Evolutionary conservation across 2,329 filamentous ascomycete species (phyloP), one percentile per base, ranked within the genome.

Genomic region (Colletotrichum sp.): DNA sequence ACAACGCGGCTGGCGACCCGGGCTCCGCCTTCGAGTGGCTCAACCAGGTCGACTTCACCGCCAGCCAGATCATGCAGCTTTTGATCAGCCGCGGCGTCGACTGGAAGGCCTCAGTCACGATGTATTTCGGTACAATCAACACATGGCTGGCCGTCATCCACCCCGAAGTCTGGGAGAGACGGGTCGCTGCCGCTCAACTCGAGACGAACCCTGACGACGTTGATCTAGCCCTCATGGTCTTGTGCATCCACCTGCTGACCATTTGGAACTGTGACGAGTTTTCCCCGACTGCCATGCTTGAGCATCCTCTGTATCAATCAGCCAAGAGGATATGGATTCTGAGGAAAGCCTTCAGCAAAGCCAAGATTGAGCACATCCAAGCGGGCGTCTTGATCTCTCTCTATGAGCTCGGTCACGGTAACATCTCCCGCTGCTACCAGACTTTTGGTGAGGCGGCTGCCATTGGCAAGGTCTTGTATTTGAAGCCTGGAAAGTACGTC

Each of bases 391-490:
- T 88, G 71, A 78, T 88, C 57, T 84, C 85, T 6, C 80, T 88
- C 57, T 88, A 86, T 78, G 86, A 88, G 76, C 87, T 87, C 76
- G 86, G 86, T 3, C 86, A 88, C 75, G 86, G 86, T 36, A 83
- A 86, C 39, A 81, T 85, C 36, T 79, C 81, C 67, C 81, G 85
- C n/a, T 85, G 86, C 28, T 88, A 88, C 76, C 80, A 85, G 34
- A 87, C 86, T 12, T 81, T 88, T 12, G 85, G 85, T 39, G 86
- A 88, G 78, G 83, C 84, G 1, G 84, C 83, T n/a, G 83, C 84
- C 6, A 83, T 83, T 63, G 83, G 84, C 15, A 80, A 84, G 28
- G 79, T 84, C 9, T 68, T 87, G 44, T 82, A 79, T 7, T 81
- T 88, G 18, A 80, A 79, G 36, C 86, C 86, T 1, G 85, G 85